phyloP scores from a whole-genome alignment of 768 basidiomycete genomes.

The Naganishia vishniacii region DNA sequence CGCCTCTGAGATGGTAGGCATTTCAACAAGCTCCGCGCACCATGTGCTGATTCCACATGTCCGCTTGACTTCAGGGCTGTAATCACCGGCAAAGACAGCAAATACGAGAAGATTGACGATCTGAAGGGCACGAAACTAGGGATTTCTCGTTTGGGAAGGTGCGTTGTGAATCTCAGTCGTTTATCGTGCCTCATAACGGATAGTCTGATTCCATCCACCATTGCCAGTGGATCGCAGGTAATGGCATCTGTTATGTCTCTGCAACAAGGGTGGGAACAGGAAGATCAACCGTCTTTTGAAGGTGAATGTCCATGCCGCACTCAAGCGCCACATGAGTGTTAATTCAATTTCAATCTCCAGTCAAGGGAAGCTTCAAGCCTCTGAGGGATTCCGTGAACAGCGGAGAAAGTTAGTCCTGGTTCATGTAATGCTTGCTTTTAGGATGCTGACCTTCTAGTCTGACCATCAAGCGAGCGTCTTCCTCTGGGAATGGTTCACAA shows the following conservation, averaged over 20 bases:
- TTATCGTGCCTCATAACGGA: no score
- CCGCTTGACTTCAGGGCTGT: slow-evolving; percentile 62
- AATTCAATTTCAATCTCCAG: slow-evolving; percentile 26
- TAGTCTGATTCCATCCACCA: no score
- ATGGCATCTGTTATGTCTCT: slow-evolving; percentile 95
- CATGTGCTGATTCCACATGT: neutral
- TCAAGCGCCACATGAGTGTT: no score
- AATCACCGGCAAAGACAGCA: slow-evolving; percentile 72
- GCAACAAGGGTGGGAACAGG: slow-evolving; percentile 69
- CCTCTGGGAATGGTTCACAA: slow-evolving; percentile 68
- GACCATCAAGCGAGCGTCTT: slow-evolving; percentile 58
- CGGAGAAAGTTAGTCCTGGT: slow-evolving; percentile 57
- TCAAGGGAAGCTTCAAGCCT: slow-evolving; percentile 48
- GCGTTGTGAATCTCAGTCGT: slow-evolving; percentile 19
- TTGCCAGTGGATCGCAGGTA: slow-evolving; percentile 64
- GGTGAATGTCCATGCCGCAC: slow-evolving; percentile 50
- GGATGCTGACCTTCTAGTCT: neutral
- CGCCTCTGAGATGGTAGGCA: slow-evolving; percentile 74
- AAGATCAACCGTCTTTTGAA: slow-evolving; percentile 57
- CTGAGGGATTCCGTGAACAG: slow-evolving; percentile 82
- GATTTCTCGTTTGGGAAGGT: slow-evolving; percentile 84
- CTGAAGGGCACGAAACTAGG: slow-evolving; percentile 77
- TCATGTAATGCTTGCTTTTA: neutral
- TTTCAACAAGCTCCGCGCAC: neutral
- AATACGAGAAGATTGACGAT: slow-evolving; percentile 65